phyloP scores from a whole-genome alignment of 1,284 basidiomycete species.

The Pterulicium gracile region DNA sequence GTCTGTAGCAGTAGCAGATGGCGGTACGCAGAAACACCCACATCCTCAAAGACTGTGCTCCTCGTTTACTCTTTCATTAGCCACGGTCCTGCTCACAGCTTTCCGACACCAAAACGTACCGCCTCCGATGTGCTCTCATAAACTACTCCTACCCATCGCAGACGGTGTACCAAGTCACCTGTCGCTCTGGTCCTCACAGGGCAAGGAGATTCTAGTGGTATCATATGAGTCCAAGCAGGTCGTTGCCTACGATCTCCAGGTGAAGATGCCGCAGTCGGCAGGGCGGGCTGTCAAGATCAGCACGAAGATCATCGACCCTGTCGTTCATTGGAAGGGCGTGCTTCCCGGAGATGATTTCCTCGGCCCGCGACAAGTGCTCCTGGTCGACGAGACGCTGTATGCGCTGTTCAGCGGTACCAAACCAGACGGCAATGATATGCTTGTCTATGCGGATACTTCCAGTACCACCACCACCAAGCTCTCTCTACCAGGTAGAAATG shows the following conservation, averaged over 20 bases:
- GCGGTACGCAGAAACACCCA: conserved; percentile 40
- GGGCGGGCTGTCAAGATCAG: background rate
- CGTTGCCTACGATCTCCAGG: background rate
- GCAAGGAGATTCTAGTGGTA: background rate
- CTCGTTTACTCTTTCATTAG: conserved; percentile 24
- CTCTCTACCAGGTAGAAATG: conserved; percentile 26
- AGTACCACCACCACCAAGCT: too few species aligned
- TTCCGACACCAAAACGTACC: conserved; percentile 92
- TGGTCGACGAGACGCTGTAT: too few species aligned
- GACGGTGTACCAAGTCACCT: background rate
- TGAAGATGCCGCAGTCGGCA: background rate
- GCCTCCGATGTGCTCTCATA: conserved; percentile 85
- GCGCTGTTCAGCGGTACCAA: too few species aligned
- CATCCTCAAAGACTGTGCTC: conserved; percentile 1
- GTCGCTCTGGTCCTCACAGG: background rate
- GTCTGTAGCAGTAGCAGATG: conserved; percentile 86
- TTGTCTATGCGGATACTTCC: too few species aligned
- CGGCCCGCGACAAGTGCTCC: too few species aligned
- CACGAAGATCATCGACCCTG: background rate
- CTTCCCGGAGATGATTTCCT: too few species aligned
- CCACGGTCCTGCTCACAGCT: conserved; percentile 76
- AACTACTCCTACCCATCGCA: conserved; percentile 33
- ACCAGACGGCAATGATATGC: too few species aligned
- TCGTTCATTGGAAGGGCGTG: background rate
- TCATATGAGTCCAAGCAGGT: background rate